Conservation (phyloP, 2,329 filamentous ascomycete genomes). For the Fusarium sp. region DNA sequence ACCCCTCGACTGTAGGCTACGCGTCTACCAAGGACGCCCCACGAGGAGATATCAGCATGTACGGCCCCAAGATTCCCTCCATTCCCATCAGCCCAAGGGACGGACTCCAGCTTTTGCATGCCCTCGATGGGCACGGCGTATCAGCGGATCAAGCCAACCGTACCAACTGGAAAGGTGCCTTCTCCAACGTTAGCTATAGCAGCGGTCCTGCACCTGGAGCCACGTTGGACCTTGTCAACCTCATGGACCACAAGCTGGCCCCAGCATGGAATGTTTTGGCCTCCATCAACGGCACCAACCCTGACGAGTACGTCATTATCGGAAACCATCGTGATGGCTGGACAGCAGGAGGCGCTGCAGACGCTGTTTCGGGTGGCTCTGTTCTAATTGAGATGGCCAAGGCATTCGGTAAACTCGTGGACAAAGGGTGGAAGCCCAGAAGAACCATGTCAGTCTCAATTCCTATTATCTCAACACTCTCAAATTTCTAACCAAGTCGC, state of each 20-base stretch:
- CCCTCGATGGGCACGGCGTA: constrained; percentile 22
- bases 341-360: constrained; percentile 67
- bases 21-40: constrained; percentile 37
- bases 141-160: constrained; percentile 23
- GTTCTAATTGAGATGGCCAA: constrained; percentile 66
- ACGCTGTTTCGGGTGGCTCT: constrained; percentile 67
- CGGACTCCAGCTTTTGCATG: constrained; percentile 22
- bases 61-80: constrained; percentile 34
- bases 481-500: background rate
- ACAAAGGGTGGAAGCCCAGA: constrained; percentile 66
- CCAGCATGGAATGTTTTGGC: constrained; percentile 56
- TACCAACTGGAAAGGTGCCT: constrained; percentile 34
- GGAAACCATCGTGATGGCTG: constrained; percentile 70
- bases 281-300: constrained; percentile 58
- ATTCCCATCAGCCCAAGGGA: constrained; percentile 36
- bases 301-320: constrained; percentile 61
- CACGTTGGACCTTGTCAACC: constrained; percentile 16
- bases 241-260: constrained; percentile 33
- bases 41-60: constrained; percentile 25
- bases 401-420: constrained; percentile 63
- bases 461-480: rapidly evolving
- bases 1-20: constrained; percentile 42
- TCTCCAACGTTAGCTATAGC: constrained; percentile 32
- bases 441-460: constrained; percentile 59
- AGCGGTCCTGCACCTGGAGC: constrained; percentile 33